Conservation (phyloP, 192 early-diverging fungal species). For the Backusella liffmaniae region DNA sequence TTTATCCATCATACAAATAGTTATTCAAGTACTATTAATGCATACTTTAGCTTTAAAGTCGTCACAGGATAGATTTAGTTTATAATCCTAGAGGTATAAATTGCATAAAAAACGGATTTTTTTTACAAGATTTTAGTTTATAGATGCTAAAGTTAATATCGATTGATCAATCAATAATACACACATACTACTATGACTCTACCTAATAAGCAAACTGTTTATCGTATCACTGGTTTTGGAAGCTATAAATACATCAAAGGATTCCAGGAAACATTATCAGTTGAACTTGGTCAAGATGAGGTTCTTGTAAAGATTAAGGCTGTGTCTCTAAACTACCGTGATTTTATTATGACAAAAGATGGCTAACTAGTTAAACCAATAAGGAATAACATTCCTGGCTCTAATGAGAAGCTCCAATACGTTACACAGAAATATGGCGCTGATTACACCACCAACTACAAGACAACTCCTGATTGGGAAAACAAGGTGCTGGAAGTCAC, state of each 20-base stretch:
- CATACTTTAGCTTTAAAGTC: too few species aligned
- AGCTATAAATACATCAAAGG: neutral
- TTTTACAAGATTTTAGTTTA: too few species aligned
- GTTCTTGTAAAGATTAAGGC: slow-evolving; percentile 10
- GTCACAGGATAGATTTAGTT: too few species aligned
- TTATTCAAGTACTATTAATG: too few species aligned
- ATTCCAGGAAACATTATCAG: neutral
- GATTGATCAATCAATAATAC: too few species aligned
- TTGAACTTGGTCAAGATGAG: neutral
- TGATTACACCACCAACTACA: slow-evolving; percentile 18
- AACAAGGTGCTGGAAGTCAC: slow-evolving; percentile 16
- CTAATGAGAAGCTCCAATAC: slow-evolving; percentile 12
- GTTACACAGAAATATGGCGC: slow-evolving; percentile 5
- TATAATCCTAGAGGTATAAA: too few species aligned
- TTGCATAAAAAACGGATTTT: too few species aligned
- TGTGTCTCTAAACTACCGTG: slow-evolving; percentile 1
- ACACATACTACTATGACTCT: neutral
- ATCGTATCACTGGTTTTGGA: neutral
- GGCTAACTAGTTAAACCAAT: neutral
- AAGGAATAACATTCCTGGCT: slow-evolving; percentile 14
- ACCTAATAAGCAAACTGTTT: neutral
- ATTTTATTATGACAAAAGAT: neutral
- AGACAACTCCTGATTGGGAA: slow-evolving; percentile 11
- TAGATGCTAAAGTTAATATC: too few species aligned
- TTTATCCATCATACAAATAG: too few species aligned